phyloP scores from a whole-genome alignment of 169 alveolate genomes.

The Babesia bigemina region DNA sequence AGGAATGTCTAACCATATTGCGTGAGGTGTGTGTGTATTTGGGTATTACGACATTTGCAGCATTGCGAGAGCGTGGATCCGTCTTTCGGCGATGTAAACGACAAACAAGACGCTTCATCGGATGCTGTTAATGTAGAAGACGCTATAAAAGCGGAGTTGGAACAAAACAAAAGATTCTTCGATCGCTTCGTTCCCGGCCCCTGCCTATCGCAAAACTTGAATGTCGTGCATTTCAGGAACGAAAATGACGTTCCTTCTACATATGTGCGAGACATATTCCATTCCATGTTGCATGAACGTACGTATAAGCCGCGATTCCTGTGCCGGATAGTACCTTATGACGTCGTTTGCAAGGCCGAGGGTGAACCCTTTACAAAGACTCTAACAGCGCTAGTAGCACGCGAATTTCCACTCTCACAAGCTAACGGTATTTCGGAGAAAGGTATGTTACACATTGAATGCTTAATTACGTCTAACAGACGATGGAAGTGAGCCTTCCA shows the following conservation, averaged over 20 bases:
- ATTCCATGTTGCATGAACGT: constrained; percentile 12
- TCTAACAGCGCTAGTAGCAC: constrained; percentile 35
- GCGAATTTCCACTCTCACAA: constrained; percentile 48
- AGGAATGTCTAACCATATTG: constrained; percentile 54
- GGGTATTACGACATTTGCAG: constrained; percentile 14
- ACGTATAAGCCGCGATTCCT: constrained; percentile 62
- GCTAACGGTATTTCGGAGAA: constrained; percentile 34
- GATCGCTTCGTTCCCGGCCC: constrained; percentile 75
- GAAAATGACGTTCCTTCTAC: constrained; percentile 68
- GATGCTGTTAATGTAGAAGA: constrained; percentile 54
- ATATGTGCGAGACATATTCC: constrained; percentile 65
- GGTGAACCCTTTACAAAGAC: constrained; percentile 39
- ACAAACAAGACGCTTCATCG: background rate
- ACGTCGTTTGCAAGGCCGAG: constrained; percentile 73
- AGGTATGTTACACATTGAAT: background rate
- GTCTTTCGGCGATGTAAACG: background rate
- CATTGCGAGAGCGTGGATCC: constrained; percentile 49
- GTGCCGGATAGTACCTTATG: constrained; percentile 73
- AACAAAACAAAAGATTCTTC: constrained; percentile 52
- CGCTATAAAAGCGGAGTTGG: constrained; percentile 58
- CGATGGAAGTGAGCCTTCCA: constrained; percentile 12
- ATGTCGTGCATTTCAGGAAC: constrained; percentile 69
- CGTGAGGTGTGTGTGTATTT: constrained; percentile 43
- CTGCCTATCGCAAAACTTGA: constrained; percentile 65
- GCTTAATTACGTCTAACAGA: background rate